Evolutionary conservation across 2,329 filamentous ascomycete genomes (phyloP).

Genomic region (Pseudogymnoascus sp.): DNA sequence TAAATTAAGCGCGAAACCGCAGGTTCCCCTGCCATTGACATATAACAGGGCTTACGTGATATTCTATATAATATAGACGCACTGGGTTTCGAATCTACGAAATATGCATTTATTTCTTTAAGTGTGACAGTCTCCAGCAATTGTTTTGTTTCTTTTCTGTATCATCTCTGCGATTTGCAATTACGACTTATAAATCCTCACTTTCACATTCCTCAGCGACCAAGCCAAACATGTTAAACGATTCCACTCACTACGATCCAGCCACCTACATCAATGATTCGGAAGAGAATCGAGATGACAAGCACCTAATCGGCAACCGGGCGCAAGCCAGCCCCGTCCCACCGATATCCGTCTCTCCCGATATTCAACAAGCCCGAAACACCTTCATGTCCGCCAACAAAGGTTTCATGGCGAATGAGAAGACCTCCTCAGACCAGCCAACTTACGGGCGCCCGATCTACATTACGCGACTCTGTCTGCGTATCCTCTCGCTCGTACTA

Average conservation of each 20-base stretch:
- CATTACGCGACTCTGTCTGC: not conserved
- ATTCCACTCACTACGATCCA: conserved; percentile 2
- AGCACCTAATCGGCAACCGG: not conserved
- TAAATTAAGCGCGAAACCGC: not conserved
- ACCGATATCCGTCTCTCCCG: not conserved
- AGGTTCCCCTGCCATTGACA: not conserved
- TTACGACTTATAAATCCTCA: not conserved
- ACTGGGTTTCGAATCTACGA: not conserved
- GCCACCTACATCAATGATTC: not conserved
- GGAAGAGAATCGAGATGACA: not conserved
- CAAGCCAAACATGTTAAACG: not conserved
- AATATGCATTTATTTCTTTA: not conserved
- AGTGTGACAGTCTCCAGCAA: not conserved
- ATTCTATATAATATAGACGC: conserved; percentile 3
- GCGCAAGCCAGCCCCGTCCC: not conserved
- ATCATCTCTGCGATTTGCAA: not conserved
- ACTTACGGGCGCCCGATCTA: not conserved
- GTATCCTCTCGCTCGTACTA: not conserved
- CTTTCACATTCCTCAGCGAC: not conserved
- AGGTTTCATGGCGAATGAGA: not conserved
- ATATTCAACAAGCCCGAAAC: not conserved
- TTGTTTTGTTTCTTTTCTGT: not conserved
- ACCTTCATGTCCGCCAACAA: conserved; percentile 3
- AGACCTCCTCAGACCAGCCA: not conserved
- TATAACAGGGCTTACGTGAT: not conserved